These are phyloP conservation scores for Tolypocladium nubicola DNA, from an alignment of 2,329 filamentous ascomycete species.

Conservation along the genomic window DNA sequence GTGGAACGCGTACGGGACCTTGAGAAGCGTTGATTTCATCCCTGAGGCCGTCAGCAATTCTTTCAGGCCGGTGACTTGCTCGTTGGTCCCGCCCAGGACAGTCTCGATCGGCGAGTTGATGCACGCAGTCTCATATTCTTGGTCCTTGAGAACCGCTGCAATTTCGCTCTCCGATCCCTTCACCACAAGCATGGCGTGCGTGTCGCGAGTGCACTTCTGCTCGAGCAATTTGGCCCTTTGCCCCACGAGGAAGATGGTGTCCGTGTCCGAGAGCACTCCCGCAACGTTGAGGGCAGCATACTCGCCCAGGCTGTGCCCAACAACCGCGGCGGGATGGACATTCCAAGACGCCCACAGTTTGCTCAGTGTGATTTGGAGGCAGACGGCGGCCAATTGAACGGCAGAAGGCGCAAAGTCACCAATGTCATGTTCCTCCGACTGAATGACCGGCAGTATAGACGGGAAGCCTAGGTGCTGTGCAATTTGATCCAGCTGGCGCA, in stretches of 20 bases:
- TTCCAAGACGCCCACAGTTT: slow-evolving; percentile 25
- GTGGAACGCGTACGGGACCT: slow-evolving; percentile 21
- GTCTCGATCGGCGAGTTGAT: slow-evolving; percentile 52
- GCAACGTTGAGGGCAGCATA: slow-evolving; percentile 51
- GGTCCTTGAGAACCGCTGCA: slow-evolving; percentile 12
- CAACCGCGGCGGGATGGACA: slow-evolving; percentile 28
- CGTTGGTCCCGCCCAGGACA: slow-evolving; percentile 13
- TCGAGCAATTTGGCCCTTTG: slow-evolving; percentile 43
- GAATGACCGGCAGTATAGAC: slow-evolving; percentile 28
- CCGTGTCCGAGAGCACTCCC: slow-evolving; percentile 46
- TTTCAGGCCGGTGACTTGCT: slow-evolving; percentile 15
- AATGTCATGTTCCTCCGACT: slow-evolving; percentile 13
- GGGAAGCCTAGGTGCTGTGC: slow-evolving; percentile 20
- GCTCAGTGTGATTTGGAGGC: slow-evolving; percentile 28
- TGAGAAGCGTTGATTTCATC: slow-evolving; percentile 18
- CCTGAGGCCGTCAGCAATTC: neutral
- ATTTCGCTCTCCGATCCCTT: slow-evolving; percentile 9
- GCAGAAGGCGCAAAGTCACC: slow-evolving; percentile 5
- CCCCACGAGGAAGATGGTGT: slow-evolving; percentile 52
- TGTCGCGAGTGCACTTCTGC: slow-evolving; percentile 33
- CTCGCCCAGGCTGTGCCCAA: slow-evolving; percentile 47
- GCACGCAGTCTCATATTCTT: slow-evolving; percentile 32
- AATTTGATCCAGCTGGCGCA: slow-evolving; percentile 18
- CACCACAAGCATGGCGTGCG: slow-evolving; percentile 20
- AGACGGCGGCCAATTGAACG: slow-evolving; percentile 24